Base-by-base conservation (phyloP, 768 basidiomycete genomes). In the Podaxis sp. region DNA sequence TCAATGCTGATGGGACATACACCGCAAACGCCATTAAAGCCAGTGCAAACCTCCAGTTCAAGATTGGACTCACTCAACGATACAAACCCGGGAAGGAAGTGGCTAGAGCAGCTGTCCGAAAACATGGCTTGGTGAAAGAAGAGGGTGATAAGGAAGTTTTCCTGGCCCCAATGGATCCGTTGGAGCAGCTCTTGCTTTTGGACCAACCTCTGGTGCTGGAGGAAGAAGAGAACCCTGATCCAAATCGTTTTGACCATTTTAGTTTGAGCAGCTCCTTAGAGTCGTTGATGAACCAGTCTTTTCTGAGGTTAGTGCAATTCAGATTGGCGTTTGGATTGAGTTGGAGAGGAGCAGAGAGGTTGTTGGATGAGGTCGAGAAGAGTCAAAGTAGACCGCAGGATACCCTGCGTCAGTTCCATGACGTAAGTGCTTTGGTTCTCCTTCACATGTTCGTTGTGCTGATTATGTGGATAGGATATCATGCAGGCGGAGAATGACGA, bases 301-400 rank as follows among this genome's bases (percentile, higher is more conserved):
- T 90, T 62, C 68, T 87, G 28, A 80, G 77, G 51, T 67, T 90
- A 17, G 71, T 90, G 24, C 80, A 80, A 61, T 69, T 86, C 2
- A 75, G 88, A 49, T 68, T 80, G 37, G 76, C 76, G 66, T 87
- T 83, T 65, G 74, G 74, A 3, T 72, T 88, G 12, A 87, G 87
- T 12, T 91, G 89, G 89, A 86, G 88, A 2, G 87, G 83, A 2
- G 89, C 88, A 2, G 90, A 90, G 67, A 66, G 78, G 17, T 74
- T 90, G 52, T 70, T 78, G 51, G 69, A 77, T 56, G 75, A 80
- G 67, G 71, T 79, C 10, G 83, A 85, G 67, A 77, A 72, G 60
- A 68, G 71, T 26, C 85, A 87, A 68, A 72, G 67, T 56, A 72
- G 70, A 22, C 69, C 76, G 6, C 77, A 76, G 4, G 76, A 78